phyloP scores from a whole-genome alignment of 192 early-diverging fungal species.

The Backusella westeae region DNA sequence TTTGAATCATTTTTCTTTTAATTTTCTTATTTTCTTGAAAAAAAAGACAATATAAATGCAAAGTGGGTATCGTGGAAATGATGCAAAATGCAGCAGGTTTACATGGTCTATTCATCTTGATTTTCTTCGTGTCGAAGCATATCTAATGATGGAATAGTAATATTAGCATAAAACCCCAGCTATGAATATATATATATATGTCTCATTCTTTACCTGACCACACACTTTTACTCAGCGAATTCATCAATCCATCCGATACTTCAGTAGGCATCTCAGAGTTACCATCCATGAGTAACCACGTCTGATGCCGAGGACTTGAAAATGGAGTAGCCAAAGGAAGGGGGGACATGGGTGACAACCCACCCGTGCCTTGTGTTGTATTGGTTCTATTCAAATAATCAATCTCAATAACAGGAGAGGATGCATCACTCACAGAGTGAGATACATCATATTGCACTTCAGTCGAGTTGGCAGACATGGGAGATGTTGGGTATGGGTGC shows the following conservation, averaged over 20 bases:
- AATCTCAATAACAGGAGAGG: neutral
- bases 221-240: neutral
- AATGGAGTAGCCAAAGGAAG: neutral
- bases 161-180: neutral
- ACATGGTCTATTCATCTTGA: neutral
- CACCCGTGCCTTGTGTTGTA: neutral
- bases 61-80: neutral
- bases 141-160: neutral
- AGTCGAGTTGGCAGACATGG: neutral
- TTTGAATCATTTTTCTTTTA: no score
- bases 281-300: constrained; percentile 11
- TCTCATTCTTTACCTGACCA: constrained; percentile 12
- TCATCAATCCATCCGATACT: constrained; percentile 9
- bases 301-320: neutral
- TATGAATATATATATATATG: neutral
- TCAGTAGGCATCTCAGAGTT: constrained; percentile 9
- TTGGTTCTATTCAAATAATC: neutral
- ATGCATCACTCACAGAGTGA: neutral
- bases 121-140: neutral
- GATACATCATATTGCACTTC: constrained; percentile 7
- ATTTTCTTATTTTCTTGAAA: no score
- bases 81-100: neutral
- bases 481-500: neutral
- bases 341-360: constrained; percentile 4
- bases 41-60: no score